phyloP scores from a whole-genome alignment of 2,329 filamentous ascomycete genomes.

The Fusarium napiforme region DNA sequence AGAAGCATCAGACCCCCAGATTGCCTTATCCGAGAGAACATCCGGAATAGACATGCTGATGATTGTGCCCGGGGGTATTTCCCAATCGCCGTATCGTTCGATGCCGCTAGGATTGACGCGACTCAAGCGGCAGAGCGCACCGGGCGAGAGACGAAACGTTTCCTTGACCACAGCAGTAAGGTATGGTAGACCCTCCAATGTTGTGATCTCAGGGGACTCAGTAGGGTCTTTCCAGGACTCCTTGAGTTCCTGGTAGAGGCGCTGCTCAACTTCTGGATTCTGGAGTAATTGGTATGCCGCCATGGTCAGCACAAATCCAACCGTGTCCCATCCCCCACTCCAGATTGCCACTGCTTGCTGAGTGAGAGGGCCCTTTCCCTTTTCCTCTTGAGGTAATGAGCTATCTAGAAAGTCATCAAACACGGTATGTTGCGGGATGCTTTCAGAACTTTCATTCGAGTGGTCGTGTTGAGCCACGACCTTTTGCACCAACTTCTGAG shows the following conservation, averaged over 20 bases:
- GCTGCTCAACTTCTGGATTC: neutral
- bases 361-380: neutral
- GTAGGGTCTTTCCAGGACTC: neutral
- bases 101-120: neutral
- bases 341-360: slow-evolving; percentile 7
- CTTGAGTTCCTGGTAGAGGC: neutral
- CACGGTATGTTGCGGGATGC: neutral
- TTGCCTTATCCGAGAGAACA: neutral
- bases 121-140: neutral
- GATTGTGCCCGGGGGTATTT: neutral
- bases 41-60: slow-evolving; percentile 10
- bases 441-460: neutral
- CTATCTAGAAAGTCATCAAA: slow-evolving; percentile 4
- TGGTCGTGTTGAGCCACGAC: neutral
- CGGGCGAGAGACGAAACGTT: neutral
- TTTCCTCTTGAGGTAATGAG: neutral
- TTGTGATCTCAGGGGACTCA: neutral
- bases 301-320: neutral
- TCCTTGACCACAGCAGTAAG: slow-evolving; percentile 1
- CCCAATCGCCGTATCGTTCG: neutral
- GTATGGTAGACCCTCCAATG: neutral
- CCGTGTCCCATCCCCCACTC: slow-evolving; percentile 8
- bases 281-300: neutral
- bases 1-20: neutral
- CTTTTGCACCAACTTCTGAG: neutral